phyloP scores from a whole-genome alignment of 257 asterid genomes.

The Gentiana straminea region DNA sequence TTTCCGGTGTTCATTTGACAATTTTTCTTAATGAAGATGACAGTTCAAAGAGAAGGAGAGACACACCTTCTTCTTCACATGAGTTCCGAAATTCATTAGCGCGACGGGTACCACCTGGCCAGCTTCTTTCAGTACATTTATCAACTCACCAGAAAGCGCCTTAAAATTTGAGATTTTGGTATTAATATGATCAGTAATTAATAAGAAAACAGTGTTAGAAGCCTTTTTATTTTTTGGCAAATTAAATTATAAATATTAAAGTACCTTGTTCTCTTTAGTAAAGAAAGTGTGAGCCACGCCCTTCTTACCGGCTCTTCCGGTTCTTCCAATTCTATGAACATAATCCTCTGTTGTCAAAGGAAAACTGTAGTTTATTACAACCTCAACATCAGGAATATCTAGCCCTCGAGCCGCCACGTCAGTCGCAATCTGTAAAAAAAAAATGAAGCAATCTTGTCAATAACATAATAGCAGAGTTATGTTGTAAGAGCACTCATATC shows the following conservation, averaged over 20 bases:
- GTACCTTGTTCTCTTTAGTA: slow-evolving; percentile 88
- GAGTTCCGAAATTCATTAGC: slow-evolving; percentile 89
- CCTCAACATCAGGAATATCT: slow-evolving; percentile 96
- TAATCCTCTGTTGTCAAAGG: slow-evolving; percentile 97
- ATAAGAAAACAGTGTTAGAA: no score
- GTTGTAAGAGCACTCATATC: no score
- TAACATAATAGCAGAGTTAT: no score
- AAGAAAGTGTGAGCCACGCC: slow-evolving; percentile 99
- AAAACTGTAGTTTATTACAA: slow-evolving; percentile 90
- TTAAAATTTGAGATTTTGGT: slow-evolving; percentile 9
- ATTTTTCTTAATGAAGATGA: no score
- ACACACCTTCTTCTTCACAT: slow-evolving; percentile 86
- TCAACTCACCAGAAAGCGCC: slow-evolving; percentile 91
- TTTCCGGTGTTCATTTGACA: no score
- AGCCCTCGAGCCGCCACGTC: slow-evolving; percentile 98
- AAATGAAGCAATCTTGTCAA: background rate
- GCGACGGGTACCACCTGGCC: slow-evolving; percentile 75
- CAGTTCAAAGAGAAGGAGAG: background rate
- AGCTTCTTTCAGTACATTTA: slow-evolving; percentile 93
- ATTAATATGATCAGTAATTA: background rate
- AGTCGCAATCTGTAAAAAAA: slow-evolving; percentile 75
- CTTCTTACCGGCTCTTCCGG: slow-evolving; percentile 98
- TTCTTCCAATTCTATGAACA: slow-evolving; percentile 96
- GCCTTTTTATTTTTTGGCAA: background rate
- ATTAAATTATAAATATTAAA: background rate